Evolutionary conservation across 139 green algal species (phyloP), one percentile per base, ranked within the genome.

Genomic region (Micractinium sp.): DNA sequence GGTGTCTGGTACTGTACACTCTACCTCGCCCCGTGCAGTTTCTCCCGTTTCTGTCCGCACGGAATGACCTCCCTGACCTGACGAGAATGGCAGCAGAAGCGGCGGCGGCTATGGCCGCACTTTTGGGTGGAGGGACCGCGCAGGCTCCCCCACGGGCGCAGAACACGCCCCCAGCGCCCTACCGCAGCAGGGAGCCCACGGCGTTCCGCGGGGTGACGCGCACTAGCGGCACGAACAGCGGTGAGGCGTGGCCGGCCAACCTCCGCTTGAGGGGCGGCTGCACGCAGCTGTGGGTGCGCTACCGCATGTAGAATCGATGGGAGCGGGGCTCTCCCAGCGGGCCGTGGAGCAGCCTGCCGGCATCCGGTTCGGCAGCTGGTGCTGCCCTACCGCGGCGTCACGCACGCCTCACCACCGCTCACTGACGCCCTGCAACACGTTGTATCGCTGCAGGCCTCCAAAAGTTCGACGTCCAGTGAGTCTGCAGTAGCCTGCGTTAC

Each of bases 401-500:
- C 47, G 7, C 47, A 56, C 47, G 47, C 47, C 47, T 9, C 47
- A 56, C 47, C 14, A 3, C 66, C 22, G 66, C 25, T 19, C 23
- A n/a, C 25, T 29, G 25, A 73, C 23, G 15, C 23, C 66, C 23
- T 3, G 7, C 66, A 73, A 14, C 66, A 27, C 66, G 66, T n/a
- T 27, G 25, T 27, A 29, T 9, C 66, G n/a, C 56, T 38, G 29
- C 67, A 71, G 81, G 79, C 0, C 18, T 86, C 3, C 60, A 80
- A 33, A 92, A 92, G 41, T 92, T 77, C 35, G 90, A 92, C 38
- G 85, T 92, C 9, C 90, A 92, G 69, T 86, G 81, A 86, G 81
- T 85, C 23, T 36, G 78, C 80, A 41, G 80, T 63, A 41, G 47
- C 33, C 29, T 53, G 29, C 74, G 27, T 38, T 36, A 31, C 20